A percentile compares a stretch with the other conserved stretches of the same genome.
Conservation (phyloP, 2,329 filamentous ascomycete species). For the Rhexocercosporidium sp. region DNA sequence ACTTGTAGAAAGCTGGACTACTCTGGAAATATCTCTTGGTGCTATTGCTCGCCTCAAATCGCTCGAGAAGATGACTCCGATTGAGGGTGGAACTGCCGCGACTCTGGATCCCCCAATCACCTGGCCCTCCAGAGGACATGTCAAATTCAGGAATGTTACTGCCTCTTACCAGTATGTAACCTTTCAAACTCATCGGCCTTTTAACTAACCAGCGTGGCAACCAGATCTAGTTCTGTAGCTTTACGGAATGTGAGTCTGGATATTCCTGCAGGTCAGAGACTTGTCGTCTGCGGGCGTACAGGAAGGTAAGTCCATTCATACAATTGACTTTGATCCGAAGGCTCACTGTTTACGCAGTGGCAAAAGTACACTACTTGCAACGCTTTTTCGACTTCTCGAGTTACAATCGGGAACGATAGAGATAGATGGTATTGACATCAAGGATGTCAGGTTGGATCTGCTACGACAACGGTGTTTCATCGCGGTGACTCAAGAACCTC, state of each 20-base stretch:
- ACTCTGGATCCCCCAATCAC: constrained; percentile 23
- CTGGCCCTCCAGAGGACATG: constrained; percentile 44
- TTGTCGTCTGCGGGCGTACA: constrained; percentile 59
- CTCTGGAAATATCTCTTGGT: constrained; percentile 62
- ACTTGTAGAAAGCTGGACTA: constrained; percentile 55
- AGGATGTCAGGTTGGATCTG: constrained; percentile 43
- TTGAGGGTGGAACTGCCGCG: constrained; percentile 40
- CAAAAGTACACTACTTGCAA: constrained; percentile 51
- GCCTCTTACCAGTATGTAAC: constrained; percentile 39
- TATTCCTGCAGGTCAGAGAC: constrained; percentile 54
- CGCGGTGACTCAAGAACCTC: constrained; percentile 49
- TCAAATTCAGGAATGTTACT: constrained; percentile 42
- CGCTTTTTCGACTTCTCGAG: constrained; percentile 55
- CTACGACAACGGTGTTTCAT: constrained; percentile 46
- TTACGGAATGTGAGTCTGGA: constrained; percentile 47
- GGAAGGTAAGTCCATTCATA: constrained; percentile 45
- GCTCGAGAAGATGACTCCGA: constrained; percentile 50
- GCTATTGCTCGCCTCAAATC: constrained; percentile 59
- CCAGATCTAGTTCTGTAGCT: constrained; percentile 16
- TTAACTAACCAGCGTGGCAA: constrained; percentile 49
- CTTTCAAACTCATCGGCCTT: constrained; percentile 38
- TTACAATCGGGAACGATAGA: constrained; percentile 46
- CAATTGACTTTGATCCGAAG: not conserved
- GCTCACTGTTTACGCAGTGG: constrained; percentile 35
- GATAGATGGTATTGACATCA: constrained; percentile 51